phyloP scores from a whole-genome alignment of 1,284 basidiomycete species.

The Ceratobasidium sp. region DNA sequence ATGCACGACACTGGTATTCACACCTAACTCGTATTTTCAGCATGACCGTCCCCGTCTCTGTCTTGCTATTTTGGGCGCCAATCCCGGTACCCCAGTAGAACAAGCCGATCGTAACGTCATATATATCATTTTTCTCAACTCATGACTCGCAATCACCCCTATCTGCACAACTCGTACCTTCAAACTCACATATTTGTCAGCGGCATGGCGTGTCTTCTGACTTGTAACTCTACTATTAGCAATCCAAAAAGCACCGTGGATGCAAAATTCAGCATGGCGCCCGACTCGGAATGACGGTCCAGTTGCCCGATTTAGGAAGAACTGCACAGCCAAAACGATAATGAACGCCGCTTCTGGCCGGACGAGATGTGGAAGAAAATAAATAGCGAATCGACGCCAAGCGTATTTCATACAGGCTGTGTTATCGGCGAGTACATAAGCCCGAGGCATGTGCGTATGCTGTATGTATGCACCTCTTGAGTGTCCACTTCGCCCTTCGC shows the following conservation, averaged over 20 bases:
- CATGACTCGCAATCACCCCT: background rate
- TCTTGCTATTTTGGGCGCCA: background rate
- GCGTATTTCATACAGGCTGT: background rate
- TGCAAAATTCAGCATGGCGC: background rate
- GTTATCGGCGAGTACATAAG: constrained; percentile 9
- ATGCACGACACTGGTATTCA: background rate
- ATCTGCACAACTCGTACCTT: background rate
- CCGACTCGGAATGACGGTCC: background rate
- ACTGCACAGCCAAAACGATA: constrained; percentile 11
- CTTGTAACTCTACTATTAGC: background rate
- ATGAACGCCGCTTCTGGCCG: background rate
- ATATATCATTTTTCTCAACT: background rate
- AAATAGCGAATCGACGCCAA: background rate
- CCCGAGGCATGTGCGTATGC: background rate
- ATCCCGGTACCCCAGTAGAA: background rate
- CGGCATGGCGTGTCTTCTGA: constrained; percentile 7
- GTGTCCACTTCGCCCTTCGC: background rate
- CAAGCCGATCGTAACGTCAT: background rate
- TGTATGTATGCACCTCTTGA: background rate
- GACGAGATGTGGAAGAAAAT: background rate
- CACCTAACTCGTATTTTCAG: background rate
- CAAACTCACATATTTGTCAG: constrained; percentile 8
- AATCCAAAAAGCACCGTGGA: constrained; percentile 16
- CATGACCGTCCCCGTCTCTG: background rate
- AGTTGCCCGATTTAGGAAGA: background rate